Percentiles rank a stretch among this genome's conserved stretches.
These are phyloP conservation scores for Ramularia collo-cygni DNA, from an alignment of 2,329 filamentous ascomycete species.

Conservation along the genomic window DNA sequence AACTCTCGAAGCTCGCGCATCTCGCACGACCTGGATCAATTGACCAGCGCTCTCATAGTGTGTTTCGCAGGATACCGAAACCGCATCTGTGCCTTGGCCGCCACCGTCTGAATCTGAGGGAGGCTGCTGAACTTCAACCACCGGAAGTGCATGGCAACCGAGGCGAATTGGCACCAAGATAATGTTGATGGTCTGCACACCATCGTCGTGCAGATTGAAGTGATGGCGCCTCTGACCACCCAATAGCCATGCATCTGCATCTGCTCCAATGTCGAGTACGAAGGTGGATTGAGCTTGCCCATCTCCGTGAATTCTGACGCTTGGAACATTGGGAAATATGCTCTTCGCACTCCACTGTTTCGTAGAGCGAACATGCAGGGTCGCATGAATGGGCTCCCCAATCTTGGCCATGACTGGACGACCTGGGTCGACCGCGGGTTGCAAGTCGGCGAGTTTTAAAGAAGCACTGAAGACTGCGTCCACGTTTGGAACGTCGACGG, in stretches of 20 bases:
- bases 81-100: constrained; percentile 15
- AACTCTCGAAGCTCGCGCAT: constrained; percentile 11
- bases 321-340: constrained; percentile 34
- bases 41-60: constrained; percentile 74
- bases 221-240: constrained; percentile 74
- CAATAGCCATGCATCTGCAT: constrained; percentile 72
- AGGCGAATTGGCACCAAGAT: constrained; percentile 73
- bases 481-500: constrained; percentile 80
- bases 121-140: constrained; percentile 65
- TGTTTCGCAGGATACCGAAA: constrained; percentile 58
- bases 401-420: constrained; percentile 43
- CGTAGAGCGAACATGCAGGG: constrained; percentile 52
- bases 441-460: constrained; percentile 20
- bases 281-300: constrained; percentile 51
- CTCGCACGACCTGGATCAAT: constrained; percentile 56
- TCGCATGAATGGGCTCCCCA: constrained; percentile 60
- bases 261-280: constrained; percentile 71
- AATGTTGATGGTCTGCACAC: constrained; percentile 51
- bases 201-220: constrained; percentile 49
- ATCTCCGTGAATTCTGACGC: constrained; percentile 13
- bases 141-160: constrained; percentile 71
- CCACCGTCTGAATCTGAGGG: constrained; percentile 34
- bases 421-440: constrained; percentile 10
- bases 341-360: constrained; percentile 48
- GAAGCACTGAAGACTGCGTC: constrained; percentile 71